A percentile compares a stretch with the other conserved stretches of the same genome.
phyloP scores from a whole-genome alignment of 169 alveolate genomes.

The Neospora caninum region DNA sequence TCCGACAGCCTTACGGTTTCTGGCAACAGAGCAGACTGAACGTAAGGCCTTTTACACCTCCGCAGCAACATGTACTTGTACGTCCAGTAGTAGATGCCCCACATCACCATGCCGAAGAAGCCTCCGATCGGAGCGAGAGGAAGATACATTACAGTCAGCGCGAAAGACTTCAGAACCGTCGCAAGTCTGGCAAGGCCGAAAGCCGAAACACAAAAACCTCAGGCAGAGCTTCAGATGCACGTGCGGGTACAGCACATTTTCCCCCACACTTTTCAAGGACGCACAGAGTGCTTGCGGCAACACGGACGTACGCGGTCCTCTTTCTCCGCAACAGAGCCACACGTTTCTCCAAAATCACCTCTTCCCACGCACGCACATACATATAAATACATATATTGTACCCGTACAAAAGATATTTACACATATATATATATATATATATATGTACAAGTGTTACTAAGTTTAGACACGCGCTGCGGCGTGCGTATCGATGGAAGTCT shows the following conservation, averaged over 20 bases:
- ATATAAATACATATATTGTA: neutral
- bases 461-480: too few species aligned
- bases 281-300: too few species aligned
- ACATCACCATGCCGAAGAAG: neutral
- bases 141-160: slow-evolving; percentile 23
- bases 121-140: slow-evolving; percentile 28
- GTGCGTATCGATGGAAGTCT: too few species aligned
- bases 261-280: too few species aligned
- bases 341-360: neutral
- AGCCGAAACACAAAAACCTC: neutral
- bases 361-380: neutral
- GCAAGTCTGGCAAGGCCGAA: neutral
- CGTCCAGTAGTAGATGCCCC: slow-evolving; percentile 42
- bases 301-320: too few species aligned
- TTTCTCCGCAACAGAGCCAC: neutral
- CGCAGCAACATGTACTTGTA: slow-evolving; percentile 23
- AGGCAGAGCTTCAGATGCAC: neutral
- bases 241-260: too few species aligned
- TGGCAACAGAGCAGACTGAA: slow-evolving; percentile 11
- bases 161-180: slow-evolving; percentile 31
- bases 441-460: neutral
- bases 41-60: slow-evolving; percentile 11
- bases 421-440: neutral
- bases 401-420: too few species aligned
- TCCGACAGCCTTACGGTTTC: neutral